Conservation (phyloP, 2,329 filamentous ascomycete species). For the Aureobasidium pullulans region DNA sequence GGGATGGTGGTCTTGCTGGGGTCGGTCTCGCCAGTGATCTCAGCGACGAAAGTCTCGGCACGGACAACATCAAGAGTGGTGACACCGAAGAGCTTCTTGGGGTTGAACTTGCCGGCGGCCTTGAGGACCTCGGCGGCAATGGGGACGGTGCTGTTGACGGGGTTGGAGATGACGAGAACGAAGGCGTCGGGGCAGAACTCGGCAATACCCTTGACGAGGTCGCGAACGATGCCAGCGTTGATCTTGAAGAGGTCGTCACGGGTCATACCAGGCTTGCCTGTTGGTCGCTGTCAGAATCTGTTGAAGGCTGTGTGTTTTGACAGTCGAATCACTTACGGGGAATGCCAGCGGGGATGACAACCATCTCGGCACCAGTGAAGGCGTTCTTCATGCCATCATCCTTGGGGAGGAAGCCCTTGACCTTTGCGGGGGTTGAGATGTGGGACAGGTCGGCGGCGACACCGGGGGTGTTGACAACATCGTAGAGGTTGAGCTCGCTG, state of each 20-base stretch:
- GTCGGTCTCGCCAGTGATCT: constrained; percentile 73
- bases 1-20: constrained; percentile 78
- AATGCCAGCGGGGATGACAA: constrained; percentile 96
- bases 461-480: constrained; percentile 98
- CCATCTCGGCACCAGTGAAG: constrained; percentile 87
- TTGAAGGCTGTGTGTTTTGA: neutral
- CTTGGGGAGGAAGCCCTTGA: constrained; percentile 79
- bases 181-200: constrained; percentile 87
- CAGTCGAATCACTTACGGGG: constrained; percentile 55
- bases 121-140: constrained; percentile 97
- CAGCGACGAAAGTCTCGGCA: constrained; percentile 90
- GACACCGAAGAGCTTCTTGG: constrained; percentile 94
- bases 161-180: constrained; percentile 97
- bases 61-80: constrained; percentile 98
- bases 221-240: constrained; percentile 96
- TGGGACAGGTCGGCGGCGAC: constrained; percentile 95
- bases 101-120: constrained; percentile 84
- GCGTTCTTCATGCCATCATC: constrained; percentile 78
- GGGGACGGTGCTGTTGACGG: constrained; percentile 97
- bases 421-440: constrained; percentile 85
- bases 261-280: constrained; percentile 98
- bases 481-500: constrained; percentile 91
- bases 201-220: constrained; percentile 79
- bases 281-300: neutral
- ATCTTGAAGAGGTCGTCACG: constrained; percentile 99